These are phyloP conservation scores for Gloeostereum incarnatum DNA, from an alignment of 768 basidiomycete genomes.

Conservation along the genomic window DNA sequence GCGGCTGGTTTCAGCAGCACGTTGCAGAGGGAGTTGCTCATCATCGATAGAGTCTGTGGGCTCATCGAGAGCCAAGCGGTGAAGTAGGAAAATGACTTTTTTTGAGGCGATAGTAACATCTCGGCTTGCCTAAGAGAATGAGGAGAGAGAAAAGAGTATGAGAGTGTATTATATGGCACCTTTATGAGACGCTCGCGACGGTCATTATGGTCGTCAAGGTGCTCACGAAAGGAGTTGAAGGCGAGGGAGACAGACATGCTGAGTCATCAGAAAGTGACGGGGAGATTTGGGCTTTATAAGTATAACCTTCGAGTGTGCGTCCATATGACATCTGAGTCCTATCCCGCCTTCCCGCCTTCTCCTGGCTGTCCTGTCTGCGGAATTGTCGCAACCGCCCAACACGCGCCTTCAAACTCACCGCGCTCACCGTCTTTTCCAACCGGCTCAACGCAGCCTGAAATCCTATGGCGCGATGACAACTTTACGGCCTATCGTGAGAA, in stretches of 20 bases:
- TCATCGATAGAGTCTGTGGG: constrained; percentile 18
- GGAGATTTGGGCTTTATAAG: neutral
- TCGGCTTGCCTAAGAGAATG: constrained; percentile 50
- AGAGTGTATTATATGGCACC: constrained; percentile 28
- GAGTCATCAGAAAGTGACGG: constrained; percentile 1
- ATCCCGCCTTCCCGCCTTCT: constrained; percentile 42
- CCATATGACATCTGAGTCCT: constrained; percentile 4
- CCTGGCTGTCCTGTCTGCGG: constrained; percentile 72
- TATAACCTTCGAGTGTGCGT: neutral
- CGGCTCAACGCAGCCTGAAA: constrained; percentile 42
- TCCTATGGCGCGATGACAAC: constrained; percentile 71
- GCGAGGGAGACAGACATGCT: constrained; percentile 15
- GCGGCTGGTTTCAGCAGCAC: constrained; percentile 41
- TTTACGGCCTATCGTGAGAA: constrained; percentile 69
- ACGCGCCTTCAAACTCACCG: constrained; percentile 32
- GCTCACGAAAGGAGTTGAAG: constrained; percentile 58
- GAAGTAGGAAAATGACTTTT: constrained; percentile 88
- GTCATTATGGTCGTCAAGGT: constrained; percentile 81
- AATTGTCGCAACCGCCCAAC: constrained; percentile 50
- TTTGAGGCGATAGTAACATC: constrained; percentile 91
- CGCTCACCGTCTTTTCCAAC: constrained; percentile 35
- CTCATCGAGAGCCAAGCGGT: constrained; percentile 45
- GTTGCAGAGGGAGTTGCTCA: constrained; percentile 17
- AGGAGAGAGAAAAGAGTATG: constrained; percentile 3
- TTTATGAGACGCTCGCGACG: constrained; percentile 88